Base-by-base conservation (phyloP, 1,284 basidiomycete genomes). In the Leccinum ambiguum region DNA sequence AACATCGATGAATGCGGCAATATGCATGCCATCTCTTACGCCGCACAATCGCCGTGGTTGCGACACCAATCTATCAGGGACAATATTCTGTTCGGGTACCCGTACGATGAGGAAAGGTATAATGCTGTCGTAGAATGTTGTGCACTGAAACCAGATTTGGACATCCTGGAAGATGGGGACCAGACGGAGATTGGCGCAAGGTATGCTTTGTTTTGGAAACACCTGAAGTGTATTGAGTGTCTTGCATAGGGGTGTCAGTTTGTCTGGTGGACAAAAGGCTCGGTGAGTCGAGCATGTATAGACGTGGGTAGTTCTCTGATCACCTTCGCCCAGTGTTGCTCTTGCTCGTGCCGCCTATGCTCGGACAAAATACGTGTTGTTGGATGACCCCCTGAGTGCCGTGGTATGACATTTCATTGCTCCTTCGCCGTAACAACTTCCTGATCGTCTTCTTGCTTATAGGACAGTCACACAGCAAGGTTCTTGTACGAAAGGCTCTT, bases 381-480 rank as follows among this genome's bases (percentile, higher is more conserved):
- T 86, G 61, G 85, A 89, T 65, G 87, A 90, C 68, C 86, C 85
- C 2, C 72, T 89, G 58, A 85, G 84, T 66, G 83, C 83, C 4
- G 83, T 85, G 57, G 83, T 85, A 68, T 39, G 68, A 67, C 61
- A n/a, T 57, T 23, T 60, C 13, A 9, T 4, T 59, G 7, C 1
- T 26, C 30, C 30, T 3, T 53, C 23, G 0, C 53, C 10, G 4
- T 13, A 33, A 61, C 3, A 26, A 45, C 6, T 39, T 6, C 9
- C 39, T 65, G 60, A 63, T 62, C 2, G 11, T 6, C 6, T 43
- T 6, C n/a, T 58, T 63, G 18, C 18, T 14, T 60, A 62, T 69
- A 88, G 79, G 88, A 89, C 67, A 86, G 84, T 65, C 83, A 86
- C 71, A 89, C 87, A 2, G 81, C 87, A 3, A 81, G 85, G 14